phyloP scores from a whole-genome alignment of 2,329 filamentous ascomycete genomes.

The Seiridium cupressi region DNA sequence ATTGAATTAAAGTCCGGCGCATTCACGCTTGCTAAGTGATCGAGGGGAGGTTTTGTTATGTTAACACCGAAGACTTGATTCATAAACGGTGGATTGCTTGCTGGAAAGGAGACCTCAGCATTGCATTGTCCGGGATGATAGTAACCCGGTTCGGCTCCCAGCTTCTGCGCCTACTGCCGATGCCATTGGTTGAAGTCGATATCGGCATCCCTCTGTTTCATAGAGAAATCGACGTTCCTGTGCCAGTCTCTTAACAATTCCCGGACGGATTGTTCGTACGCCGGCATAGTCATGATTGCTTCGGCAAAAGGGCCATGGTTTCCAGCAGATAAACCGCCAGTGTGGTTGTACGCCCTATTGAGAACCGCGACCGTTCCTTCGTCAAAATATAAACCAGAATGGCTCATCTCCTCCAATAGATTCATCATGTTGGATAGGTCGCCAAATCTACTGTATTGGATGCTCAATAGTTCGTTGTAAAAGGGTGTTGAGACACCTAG shows the following conservation, averaged over 20 bases:
- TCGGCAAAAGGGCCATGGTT: conserved; percentile 24
- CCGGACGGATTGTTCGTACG: conserved; percentile 29
- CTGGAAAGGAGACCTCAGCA: not conserved
- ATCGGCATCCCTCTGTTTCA: conserved; percentile 19
- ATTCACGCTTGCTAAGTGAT: too few species aligned
- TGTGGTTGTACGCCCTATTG: conserved; percentile 25
- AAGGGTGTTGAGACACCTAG: conserved; percentile 69
- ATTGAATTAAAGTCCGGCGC: too few species aligned
- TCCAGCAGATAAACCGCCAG: conserved; percentile 13
- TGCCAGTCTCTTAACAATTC: conserved; percentile 29
- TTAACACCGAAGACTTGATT: too few species aligned
- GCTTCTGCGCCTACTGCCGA: not conserved
- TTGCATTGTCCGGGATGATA: too few species aligned
- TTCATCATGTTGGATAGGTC: conserved; percentile 54
- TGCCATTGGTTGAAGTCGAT: conserved; percentile 9
- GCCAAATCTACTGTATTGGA: conserved; percentile 60
- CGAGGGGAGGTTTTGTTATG: too few species aligned
- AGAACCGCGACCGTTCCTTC: conserved; percentile 39
- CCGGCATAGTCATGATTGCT: conserved; percentile 33
- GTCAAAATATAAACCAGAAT: conserved; percentile 59
- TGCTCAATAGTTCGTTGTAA: conserved; percentile 64
- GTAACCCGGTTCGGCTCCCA: too few species aligned
- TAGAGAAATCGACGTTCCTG: conserved; percentile 22
- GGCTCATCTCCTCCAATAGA: conserved; percentile 64
- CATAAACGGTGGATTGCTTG: not conserved